Evolutionary conservation across 495 filamentous ascomycete genomes (phyloP), one percentile per base, ranked within the genome.

Genomic region (Penicillium bialowiezense): DNA sequence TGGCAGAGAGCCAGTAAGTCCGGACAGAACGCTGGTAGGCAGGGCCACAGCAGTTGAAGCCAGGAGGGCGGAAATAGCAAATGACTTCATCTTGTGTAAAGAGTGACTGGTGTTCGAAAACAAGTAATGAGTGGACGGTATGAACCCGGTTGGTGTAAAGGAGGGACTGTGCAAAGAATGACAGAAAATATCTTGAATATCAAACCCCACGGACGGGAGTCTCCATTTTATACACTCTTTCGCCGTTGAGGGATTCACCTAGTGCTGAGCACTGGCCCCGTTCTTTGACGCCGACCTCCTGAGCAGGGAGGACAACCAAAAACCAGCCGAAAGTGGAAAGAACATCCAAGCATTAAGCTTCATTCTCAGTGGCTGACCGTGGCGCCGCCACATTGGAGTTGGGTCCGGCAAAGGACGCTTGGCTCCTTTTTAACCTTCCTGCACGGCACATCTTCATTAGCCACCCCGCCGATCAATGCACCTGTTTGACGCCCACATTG

Each of bases 51-150:
- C 61, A 44, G 55, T 48, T 32, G 60, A 49, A 7, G 61, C 61
- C 55, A 64, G 43, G 13, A 64, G 26, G 48, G 61, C 61, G 34
- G 55, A 36, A 31, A 61, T 40, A 37, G 55, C 44, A 46, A 61
- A 53, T 28, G 58, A 48, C 52, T 62, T 64, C 61, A 64, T 64
- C 26, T 50, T 62, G 51, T 44, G 41, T 60, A 61, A 46, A 42
- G 59, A 62, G 48, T 54, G 59, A 56, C 48, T 52, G 45, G 12
- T 45, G 40, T 36, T 50, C 17, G 41, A 44, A 49, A 61, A 50
- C 49, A 41, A 32, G 12, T 5, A 32, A 32, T 58, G 50, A 40
- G 37, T 62, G 61, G 61, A 64, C 58, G 55, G 55, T 64, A 59
- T 52, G 19, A 38, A 62, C 51, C 55, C n/a, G n/a, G n/a, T n/a